phyloP scores from a whole-genome alignment of 1,139 yeast genomes.

The Geotrichum australiense region DNA sequence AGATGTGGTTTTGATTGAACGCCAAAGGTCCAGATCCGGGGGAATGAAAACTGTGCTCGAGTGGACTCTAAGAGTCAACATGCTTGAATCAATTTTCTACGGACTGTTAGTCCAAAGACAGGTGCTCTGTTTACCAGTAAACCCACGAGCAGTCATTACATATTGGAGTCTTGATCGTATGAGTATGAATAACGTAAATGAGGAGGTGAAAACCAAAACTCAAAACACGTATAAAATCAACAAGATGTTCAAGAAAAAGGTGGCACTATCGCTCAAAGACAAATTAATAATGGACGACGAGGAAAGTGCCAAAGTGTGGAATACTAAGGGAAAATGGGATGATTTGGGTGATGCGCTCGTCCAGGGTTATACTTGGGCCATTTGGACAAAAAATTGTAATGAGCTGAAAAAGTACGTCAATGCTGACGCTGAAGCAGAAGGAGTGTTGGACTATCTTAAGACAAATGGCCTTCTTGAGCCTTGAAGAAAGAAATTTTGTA shows the following conservation, averaged over 20 bases:
- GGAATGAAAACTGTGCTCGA: conserved; percentile 44
- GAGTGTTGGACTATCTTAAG: neutral
- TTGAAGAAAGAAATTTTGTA: too few species aligned
- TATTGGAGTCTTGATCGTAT: conserved; percentile 9
- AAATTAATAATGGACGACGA: neutral
- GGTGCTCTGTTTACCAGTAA: conserved; percentile 5
- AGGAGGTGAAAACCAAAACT: neutral
- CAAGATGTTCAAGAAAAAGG: conserved; percentile 5
- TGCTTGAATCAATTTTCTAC: conserved; percentile 46
- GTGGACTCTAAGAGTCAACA: conserved; percentile 45
- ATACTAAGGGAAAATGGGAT: conserved; percentile 42
- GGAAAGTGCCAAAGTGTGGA: neutral
- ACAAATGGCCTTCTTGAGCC: too few species aligned
- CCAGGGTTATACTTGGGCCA: conserved; percentile 49
- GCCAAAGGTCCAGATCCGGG: conserved; percentile 48
- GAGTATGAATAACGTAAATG: neutral
- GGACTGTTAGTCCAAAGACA: conserved; percentile 25
- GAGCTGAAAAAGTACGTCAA: neutral
- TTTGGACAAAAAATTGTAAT: conserved; percentile 38
- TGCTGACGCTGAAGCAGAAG: too few species aligned
- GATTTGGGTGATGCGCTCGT: conserved; percentile 55
- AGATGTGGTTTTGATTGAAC: conserved; percentile 44
- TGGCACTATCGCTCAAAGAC: conserved; percentile 3
- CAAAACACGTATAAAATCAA: conserved; percentile 7
- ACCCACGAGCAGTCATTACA: conserved; percentile 11